phyloP scores from a whole-genome alignment of 345 rosid genomes.

The Trapa incisa region DNA sequence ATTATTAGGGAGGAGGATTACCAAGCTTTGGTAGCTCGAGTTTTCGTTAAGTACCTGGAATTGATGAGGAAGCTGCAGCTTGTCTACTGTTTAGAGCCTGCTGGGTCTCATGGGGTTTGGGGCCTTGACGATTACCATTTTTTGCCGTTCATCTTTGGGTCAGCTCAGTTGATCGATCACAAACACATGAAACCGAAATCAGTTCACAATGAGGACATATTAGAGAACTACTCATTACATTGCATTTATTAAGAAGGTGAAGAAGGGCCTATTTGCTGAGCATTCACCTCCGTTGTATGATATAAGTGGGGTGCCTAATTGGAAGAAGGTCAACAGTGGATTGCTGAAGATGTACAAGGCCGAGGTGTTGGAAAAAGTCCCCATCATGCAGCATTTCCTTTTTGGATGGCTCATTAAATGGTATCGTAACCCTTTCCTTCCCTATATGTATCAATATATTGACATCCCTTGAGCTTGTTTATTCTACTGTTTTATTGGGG shows the following conservation, averaged over 20 bases:
- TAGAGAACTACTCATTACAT: constrained; percentile 84
- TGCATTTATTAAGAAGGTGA: constrained; percentile 72
- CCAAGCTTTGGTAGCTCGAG: constrained; percentile 60
- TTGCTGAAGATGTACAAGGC: constrained; percentile 93
- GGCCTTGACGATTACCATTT: constrained; percentile 97
- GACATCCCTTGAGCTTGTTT: background rate
- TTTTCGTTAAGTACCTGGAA: constrained; percentile 68
- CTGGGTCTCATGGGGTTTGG: constrained; percentile 98
- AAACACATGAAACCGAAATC: constrained; percentile 92
- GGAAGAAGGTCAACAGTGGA: constrained; percentile 92
- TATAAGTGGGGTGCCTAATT: constrained; percentile 84
- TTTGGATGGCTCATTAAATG: constrained; percentile 85
- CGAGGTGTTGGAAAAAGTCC: constrained; percentile 88
- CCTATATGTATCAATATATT: background rate
- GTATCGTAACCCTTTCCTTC: constrained; percentile 19
- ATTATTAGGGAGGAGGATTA: constrained; percentile 71
- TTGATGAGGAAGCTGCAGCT: constrained; percentile 73
- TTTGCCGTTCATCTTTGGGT: constrained; percentile 84
- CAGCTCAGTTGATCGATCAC: constrained; percentile 88
- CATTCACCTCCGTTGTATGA: constrained; percentile 87
- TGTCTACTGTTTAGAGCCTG: constrained; percentile 76
- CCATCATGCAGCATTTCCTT: constrained; percentile 96
- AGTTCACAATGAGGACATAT: constrained; percentile 70
- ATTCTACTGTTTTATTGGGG: background rate
- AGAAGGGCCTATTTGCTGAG: constrained; percentile 80